Evolutionary conservation across 768 basidiomycete genomes (phyloP).

Genomic region (Collybiopsis confluens): DNA sequence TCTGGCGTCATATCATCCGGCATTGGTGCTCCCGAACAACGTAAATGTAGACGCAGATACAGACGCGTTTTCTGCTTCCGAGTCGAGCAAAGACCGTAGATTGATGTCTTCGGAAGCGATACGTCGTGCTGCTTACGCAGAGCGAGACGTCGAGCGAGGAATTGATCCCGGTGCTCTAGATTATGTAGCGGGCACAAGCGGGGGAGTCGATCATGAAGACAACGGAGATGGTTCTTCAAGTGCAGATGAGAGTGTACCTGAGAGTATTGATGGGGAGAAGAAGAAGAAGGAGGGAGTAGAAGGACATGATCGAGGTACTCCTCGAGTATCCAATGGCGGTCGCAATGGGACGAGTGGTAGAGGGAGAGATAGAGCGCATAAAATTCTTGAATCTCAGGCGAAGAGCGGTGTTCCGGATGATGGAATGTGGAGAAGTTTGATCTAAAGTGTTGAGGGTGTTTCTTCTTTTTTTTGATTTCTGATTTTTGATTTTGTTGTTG

Average conservation of each 20-base stretch:
- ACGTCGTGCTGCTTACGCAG: conserved; percentile 4
- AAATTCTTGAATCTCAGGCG: conserved; percentile 37
- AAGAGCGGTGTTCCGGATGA: conserved; percentile 40
- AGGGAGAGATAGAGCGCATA: conserved; percentile 37
- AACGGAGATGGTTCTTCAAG: too few relatives aligned
- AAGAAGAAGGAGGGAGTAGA: not conserved
- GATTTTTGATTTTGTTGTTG: too few relatives aligned
- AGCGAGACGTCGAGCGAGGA: conserved; percentile 5
- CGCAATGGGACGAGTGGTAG: conserved; percentile 13
- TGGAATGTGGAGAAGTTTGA: conserved; percentile 53
- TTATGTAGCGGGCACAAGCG: conserved; percentile 2
- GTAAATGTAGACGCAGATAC: too few relatives aligned
- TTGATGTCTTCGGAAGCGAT: not conserved
- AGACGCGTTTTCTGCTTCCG: too few relatives aligned
- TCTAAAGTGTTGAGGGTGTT: not conserved
- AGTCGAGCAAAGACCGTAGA: not conserved
- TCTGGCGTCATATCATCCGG: conserved; percentile 7
- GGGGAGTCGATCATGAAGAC: too few relatives aligned
- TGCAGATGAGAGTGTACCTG: too few relatives aligned
- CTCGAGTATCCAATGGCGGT: conserved; percentile 15
- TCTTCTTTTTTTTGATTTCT: not conserved
- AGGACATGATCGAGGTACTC: not conserved
- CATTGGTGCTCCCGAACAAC: not conserved
- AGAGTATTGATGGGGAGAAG: conserved; percentile 18
- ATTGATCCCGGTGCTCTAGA: conserved; percentile 6